These are phyloP conservation scores for Auriculariales sp. DNA, from an alignment of 768 basidiomycete genomes.

Conservation along the genomic window DNA sequence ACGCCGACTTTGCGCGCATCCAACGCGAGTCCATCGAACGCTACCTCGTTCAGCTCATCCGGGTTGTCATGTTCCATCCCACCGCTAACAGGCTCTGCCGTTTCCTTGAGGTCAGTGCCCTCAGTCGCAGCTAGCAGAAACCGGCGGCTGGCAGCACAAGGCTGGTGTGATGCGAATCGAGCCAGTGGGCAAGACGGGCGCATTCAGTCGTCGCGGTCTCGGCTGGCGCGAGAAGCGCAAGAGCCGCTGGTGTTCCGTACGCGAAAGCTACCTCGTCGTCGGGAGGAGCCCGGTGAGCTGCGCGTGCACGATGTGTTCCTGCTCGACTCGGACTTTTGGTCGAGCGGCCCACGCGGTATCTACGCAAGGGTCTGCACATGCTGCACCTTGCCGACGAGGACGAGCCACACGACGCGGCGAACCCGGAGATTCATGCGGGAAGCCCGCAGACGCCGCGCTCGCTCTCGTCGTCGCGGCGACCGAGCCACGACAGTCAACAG, in stretches of 20 bases:
- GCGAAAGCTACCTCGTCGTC: constrained; percentile 83
- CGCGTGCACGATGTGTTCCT: constrained; percentile 87
- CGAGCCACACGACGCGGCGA: constrained; percentile 11
- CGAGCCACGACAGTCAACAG: background rate
- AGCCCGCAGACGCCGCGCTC: background rate
- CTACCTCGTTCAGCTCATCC: constrained; percentile 77
- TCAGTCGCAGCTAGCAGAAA: constrained; percentile 66
- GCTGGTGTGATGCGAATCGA: constrained; percentile 67
- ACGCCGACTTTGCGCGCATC: constrained; percentile 63
- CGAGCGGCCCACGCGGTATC: constrained; percentile 78
- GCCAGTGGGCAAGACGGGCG: constrained; percentile 31
- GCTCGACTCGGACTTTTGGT: constrained; percentile 80
- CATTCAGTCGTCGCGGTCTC: constrained; percentile 52
- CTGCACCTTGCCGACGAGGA: constrained; percentile 25
- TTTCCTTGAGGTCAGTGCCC: constrained; percentile 84
- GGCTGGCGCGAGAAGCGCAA: constrained; percentile 46
- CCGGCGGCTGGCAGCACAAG: constrained; percentile 82
- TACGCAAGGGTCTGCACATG: constrained; percentile 70
- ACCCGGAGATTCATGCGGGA: constrained; percentile 2
- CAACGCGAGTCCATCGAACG: constrained; percentile 76
- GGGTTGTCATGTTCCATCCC: constrained; percentile 96
- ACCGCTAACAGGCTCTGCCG: constrained; percentile 77
- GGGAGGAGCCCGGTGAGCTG: constrained; percentile 76
- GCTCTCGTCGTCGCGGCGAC: constrained; percentile 2
- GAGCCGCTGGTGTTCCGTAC: constrained; percentile 78